Conservation (phyloP, 805 yeast genomes). For the Saccharomyces mikatae region DNA sequence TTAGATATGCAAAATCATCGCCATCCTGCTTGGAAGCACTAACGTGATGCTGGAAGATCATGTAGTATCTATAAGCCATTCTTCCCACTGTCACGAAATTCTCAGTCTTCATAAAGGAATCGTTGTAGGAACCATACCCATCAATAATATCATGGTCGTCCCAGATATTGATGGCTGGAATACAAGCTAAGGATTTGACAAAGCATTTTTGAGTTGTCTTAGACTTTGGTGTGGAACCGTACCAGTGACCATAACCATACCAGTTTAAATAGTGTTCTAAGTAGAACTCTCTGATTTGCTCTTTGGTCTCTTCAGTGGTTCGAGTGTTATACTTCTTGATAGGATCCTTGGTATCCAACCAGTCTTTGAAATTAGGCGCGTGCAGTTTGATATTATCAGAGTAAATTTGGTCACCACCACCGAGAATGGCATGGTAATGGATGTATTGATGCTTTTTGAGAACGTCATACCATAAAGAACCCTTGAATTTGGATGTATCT, state of each 20-base stretch:
- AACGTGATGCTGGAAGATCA: slow-evolving; percentile 86
- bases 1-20: slow-evolving; percentile 24
- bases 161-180: slow-evolving; percentile 78
- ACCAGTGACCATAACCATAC: slow-evolving; percentile 89
- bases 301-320: slow-evolving; percentile 40
- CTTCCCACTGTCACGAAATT: slow-evolving; percentile 68
- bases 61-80: slow-evolving; percentile 74
- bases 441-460: slow-evolving; percentile 54
- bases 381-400: slow-evolving; percentile 69
- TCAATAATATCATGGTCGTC: slow-evolving; percentile 97
- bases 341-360: slow-evolving; percentile 53
- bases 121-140: slow-evolving; percentile 86
- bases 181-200: slow-evolving; percentile 70
- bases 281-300: slow-evolving; percentile 59
- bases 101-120: slow-evolving; percentile 62
- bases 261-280: slow-evolving; percentile 69
- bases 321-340: slow-evolving; percentile 37
- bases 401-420: slow-evolving; percentile 96
- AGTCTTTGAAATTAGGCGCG: slow-evolving; percentile 45
- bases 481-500: slow-evolving; percentile 57
- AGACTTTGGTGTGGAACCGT: slow-evolving; percentile 48
- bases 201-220: slow-evolving; percentile 57
- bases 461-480: slow-evolving; percentile 83
- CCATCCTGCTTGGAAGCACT: slow-evolving; percentile 36
- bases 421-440: slow-evolving; percentile 86